A percentile compares a stretch with the other conserved stretches of the same genome.
Evolutionary conservation across 331 rosid genomes (phyloP).

Genomic region (Pyrus hybrid): DNA sequence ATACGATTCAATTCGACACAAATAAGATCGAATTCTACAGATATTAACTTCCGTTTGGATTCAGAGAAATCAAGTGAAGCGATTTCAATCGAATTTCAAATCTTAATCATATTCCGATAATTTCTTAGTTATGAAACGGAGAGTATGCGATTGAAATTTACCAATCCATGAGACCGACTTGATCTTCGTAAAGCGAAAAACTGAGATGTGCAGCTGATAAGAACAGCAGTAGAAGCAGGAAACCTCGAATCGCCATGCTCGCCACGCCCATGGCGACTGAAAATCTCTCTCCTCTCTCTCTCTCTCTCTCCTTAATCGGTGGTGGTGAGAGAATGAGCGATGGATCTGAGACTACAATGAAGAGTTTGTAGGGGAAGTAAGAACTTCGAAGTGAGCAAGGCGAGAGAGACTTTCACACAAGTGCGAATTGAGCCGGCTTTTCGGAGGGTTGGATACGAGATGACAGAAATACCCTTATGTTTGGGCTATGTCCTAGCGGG

Average conservation of each 20-base stretch:
- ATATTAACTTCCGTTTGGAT: background rate
- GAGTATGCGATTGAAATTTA: slow-evolving; percentile 26
- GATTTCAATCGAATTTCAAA: background rate
- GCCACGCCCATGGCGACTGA: slow-evolving; percentile 10
- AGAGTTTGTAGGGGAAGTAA: background rate
- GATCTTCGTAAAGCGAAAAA: slow-evolving; percentile 78
- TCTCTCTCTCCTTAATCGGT: background rate
- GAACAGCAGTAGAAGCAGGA: slow-evolving; percentile 30
- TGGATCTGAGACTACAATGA: slow-evolving; percentile 38
- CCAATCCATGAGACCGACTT: slow-evolving; percentile 98
- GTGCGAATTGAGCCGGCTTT: slow-evolving; percentile 5
- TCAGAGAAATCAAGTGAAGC: background rate
- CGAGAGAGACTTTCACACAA: background rate
- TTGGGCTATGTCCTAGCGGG: background rate
- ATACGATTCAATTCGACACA: background rate
- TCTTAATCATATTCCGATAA: background rate
- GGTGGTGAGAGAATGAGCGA: slow-evolving; percentile 1
- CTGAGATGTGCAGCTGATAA: slow-evolving; percentile 20
- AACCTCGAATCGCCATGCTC: slow-evolving; percentile 61
- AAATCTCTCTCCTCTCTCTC: background rate
- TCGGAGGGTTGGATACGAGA: background rate
- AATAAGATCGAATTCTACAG: background rate
- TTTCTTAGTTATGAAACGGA: background rate
- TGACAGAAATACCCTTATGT: background rate
- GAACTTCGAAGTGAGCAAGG: background rate